phyloP scores from a whole-genome alignment of 805 yeast species.

The Cyberlindnera xishuangbannaensis region DNA sequence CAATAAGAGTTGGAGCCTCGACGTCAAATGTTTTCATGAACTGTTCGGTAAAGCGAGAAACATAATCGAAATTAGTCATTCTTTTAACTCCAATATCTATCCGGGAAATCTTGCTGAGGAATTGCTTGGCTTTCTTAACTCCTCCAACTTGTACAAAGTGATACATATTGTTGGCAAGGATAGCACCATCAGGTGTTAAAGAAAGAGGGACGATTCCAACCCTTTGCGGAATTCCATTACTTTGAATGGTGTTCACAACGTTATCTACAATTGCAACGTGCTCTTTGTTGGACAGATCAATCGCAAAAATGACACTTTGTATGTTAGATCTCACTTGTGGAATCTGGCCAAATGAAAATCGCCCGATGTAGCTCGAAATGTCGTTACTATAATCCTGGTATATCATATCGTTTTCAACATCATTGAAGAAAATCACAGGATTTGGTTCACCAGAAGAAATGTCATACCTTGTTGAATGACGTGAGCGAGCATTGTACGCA shows the following conservation, averaged over 20 bases:
- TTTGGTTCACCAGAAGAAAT: constrained; percentile 24
- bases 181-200: constrained; percentile 16
- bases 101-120: constrained; percentile 16
- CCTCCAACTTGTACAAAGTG: constrained; percentile 14
- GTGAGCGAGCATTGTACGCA: constrained; percentile 13
- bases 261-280: constrained; percentile 48
- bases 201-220: constrained; percentile 73
- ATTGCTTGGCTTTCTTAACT: constrained; percentile 11
- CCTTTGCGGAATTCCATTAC: constrained; percentile 66
- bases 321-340: constrained; percentile 71
- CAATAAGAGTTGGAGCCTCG: constrained; percentile 46
- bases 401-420: constrained; percentile 57
- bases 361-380: constrained; percentile 40
- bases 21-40: constrained; percentile 36
- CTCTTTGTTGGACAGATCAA: constrained; percentile 49
- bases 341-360: constrained; percentile 49
- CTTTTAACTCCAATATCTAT: neutral
- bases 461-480: constrained; percentile 21
- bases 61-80: constrained; percentile 13
- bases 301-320: constrained; percentile 64
- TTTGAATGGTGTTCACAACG: constrained; percentile 42
- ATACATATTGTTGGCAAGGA: constrained; percentile 16
- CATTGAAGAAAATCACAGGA: constrained; percentile 65
- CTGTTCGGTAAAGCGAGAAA: constrained; percentile 19
- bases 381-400: constrained; percentile 45